Conservation (phyloP, 345 rosid species). For the Cardamine occulta region DNA sequence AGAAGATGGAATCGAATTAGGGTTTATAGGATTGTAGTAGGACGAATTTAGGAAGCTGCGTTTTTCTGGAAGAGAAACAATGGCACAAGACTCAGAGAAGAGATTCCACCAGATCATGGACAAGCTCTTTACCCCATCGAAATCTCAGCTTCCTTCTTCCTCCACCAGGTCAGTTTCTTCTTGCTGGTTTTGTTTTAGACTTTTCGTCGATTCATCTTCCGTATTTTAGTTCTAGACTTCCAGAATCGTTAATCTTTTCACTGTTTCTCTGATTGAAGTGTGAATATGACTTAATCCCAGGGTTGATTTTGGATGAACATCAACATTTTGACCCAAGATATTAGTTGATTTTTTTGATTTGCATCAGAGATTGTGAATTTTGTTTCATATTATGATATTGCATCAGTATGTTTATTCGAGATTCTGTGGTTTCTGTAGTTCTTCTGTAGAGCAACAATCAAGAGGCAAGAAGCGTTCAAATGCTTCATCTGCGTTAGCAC, state of each 20-base stretch:
- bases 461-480: conserved; percentile 66
- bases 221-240: background rate
- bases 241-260: background rate
- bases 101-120: conserved; percentile 85
- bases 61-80: conserved; percentile 23
- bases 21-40: conserved; percentile 11
- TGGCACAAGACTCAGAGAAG: conserved; percentile 82
- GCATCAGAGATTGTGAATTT: conserved; percentile 1
- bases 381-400: conserved; percentile 3
- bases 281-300: too few relatives aligned
- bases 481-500: conserved; percentile 56
- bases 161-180: conserved; percentile 51
- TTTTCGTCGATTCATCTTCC: conserved; percentile 11
- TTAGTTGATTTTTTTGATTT: too few relatives aligned
- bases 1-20: conserved; percentile 36
- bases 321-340: too few relatives aligned
- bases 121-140: conserved; percentile 68
- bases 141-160: conserved; percentile 48
- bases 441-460: conserved; percentile 44
- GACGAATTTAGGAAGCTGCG: background rate
- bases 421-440: conserved; percentile 42
- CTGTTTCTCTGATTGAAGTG: background rate
- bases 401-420: background rate
- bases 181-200: background rate
- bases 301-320: too few relatives aligned